Conservation (phyloP, 202 grass and related monocot genomes). For the Schoenoplectus triqueter region DNA sequence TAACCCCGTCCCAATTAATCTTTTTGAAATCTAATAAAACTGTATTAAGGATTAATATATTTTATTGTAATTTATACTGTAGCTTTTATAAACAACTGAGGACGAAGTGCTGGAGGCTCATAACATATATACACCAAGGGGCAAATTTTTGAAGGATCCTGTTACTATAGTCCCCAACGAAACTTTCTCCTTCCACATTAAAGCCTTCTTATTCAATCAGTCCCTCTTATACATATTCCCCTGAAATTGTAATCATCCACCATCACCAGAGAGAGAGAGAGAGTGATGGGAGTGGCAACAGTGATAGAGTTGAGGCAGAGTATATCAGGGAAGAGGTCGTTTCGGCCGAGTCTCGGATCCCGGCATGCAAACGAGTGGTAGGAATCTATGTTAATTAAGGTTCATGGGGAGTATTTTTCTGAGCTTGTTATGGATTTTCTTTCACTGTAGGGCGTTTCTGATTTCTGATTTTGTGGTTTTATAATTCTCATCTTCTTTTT, state of each 20-base stretch:
- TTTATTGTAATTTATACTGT: no score
- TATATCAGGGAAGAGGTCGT: constrained; percentile 86
- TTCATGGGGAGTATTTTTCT: neutral
- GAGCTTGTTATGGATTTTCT: neutral
- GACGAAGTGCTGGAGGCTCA: neutral
- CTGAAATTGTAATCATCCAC: constrained; percentile 25
- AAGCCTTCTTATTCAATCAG: constrained; percentile 21
- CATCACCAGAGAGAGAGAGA: constrained; percentile 26
- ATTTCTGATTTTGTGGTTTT: neutral
- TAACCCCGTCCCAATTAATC: no score
- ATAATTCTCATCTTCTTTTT: neutral
- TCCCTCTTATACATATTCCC: constrained; percentile 7
- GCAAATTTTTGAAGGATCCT: constrained; percentile 4
- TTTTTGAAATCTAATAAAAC: no score
- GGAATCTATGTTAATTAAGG: neutral
- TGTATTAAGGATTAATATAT: no score
- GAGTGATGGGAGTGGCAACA: constrained; percentile 81
- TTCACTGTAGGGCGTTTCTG: neutral
- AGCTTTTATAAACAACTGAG: neutral
- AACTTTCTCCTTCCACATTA: constrained; percentile 31
- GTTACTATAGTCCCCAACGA: constrained; percentile 8
- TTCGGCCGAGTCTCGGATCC: constrained; percentile 66
- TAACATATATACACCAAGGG: constrained; percentile 23
- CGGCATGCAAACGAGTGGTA: constrained; percentile 88
- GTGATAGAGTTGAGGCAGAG: constrained; percentile 94